Evolutionary conservation across 2,329 filamentous ascomycete species (phyloP), one percentile per base, ranked within the genome.

Genomic region (Sarocladium oryzae): DNA sequence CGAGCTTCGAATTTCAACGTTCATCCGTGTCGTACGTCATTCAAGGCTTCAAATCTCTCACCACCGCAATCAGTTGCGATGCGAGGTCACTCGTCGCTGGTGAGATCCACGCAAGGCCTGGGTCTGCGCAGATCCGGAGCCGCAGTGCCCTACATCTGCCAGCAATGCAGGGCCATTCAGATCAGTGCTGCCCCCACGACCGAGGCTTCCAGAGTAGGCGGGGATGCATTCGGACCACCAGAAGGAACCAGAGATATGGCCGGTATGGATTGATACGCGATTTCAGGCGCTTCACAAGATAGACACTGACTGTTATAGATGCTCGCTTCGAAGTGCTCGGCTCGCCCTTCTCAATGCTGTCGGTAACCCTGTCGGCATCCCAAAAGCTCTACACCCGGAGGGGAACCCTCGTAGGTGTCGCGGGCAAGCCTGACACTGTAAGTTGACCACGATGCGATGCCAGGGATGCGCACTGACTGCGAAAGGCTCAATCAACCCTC

Each of bases 251-350:
- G 73, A 58, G 76, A 81, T 58, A 68, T 72, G 48, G 72, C 79
- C 50, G 78, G 78, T 81, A 71, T 38, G 61, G 24, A 40, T 53
- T 18, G 8, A 43, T 28, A 10, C 20, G 10, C 15, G 21, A 43
- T 20, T 7, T 15, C 7, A 13, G 2, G 18, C 16, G 18, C 18
- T 11, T 45, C 28, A n/a, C 9, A 41, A 8, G 10, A 4, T 8
- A 13, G 18, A 26, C 10, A 48, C 56, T 63, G 49, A 61, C 55
- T 7, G 21, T 18, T n/a, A 52, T 59, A 96, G 93, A 97, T 79
- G 93, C 93, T 51, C 84, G 85, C 53, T 99, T 99, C 68, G 89
- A 97, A 69, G 89, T 97, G 45, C 75, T 99, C 57, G 93, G 93
- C 55, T 82, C 88, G 21, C 90, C 92, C 1, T 93, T 93, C 69